Percentiles rank a stretch among this genome's conserved stretches.
phyloP scores from a whole-genome alignment of 1,284 basidiomycete species.

The Ceratobasidium sp. region DNA sequence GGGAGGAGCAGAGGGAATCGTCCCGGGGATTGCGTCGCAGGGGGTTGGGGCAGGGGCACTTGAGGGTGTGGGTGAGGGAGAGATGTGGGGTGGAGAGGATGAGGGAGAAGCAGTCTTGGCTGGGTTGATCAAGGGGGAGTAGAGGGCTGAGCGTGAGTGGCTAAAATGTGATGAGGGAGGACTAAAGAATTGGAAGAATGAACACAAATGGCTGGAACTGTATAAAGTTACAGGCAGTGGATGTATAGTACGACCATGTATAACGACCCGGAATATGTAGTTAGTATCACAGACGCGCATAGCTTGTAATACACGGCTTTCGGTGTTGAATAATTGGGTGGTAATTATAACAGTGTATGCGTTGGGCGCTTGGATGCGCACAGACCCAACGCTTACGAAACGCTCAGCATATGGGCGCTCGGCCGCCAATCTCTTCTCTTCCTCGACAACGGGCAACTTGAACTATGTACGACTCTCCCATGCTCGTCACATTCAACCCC shows the following conservation, averaged over 20 bases:
- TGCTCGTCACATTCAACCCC: no score
- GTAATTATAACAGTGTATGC: not conserved
- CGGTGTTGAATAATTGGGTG: not conserved
- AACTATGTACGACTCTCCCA: no score
- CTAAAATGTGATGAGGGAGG: not conserved
- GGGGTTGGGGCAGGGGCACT: conserved; percentile 1
- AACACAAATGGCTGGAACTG: not conserved
- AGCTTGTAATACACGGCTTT: not conserved
- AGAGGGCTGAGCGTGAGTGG: conserved; percentile 16
- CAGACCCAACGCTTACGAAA: not conserved
- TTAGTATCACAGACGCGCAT: conserved; percentile 2
- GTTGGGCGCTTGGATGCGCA: not conserved
- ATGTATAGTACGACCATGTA: conserved; percentile 9
- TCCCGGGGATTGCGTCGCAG: conserved; percentile 18
- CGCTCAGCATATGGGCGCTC: not conserved
- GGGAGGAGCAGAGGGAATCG: conserved; percentile 24
- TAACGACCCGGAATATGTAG: not conserved
- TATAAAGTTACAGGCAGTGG: not conserved
- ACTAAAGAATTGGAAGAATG: not conserved
- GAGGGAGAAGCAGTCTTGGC: conserved; percentile 46
- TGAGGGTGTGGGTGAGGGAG: conserved; percentile 15
- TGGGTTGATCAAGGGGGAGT: conserved; percentile 47
- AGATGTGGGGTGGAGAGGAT: conserved; percentile 47
- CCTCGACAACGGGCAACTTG: not conserved
- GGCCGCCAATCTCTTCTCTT: not conserved